Evolutionary conservation across 129 eudicot genomes (phyloP).

Genomic region (Flaveria trinervia): DNA sequence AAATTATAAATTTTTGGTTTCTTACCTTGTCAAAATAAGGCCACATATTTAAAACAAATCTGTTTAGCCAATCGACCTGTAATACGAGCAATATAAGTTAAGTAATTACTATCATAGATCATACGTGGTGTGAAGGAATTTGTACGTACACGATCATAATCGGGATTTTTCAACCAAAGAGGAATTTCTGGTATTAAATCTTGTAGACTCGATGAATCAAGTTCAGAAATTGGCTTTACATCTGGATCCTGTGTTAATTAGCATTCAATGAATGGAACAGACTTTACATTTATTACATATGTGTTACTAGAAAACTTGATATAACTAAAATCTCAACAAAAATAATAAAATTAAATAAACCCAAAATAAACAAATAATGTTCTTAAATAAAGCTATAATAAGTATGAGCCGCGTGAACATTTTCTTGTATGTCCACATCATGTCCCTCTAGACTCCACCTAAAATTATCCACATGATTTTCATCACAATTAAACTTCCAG

Average conservation of each 20-base stretch:
- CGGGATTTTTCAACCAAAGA: slow-evolving; percentile 84
- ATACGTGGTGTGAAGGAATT: slow-evolving; percentile 3
- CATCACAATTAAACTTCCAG: no score
- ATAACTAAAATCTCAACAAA: slow-evolving; percentile 14
- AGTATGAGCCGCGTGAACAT: slow-evolving; percentile 5
- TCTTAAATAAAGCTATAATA: slow-evolving; percentile 17
- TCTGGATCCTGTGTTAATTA: slow-evolving; percentile 53
- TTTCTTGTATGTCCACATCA: no score
- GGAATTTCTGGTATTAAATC: slow-evolving; percentile 82
- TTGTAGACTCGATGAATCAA: slow-evolving; percentile 47
- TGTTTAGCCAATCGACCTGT: slow-evolving; percentile 93
- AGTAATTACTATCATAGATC: neutral
- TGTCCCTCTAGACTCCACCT: no score
- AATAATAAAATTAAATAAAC: slow-evolving; percentile 5
- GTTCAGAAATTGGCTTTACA: slow-evolving; percentile 56
- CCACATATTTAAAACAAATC: slow-evolving; percentile 69
- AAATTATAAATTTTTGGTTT: neutral
- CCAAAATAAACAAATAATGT: slow-evolving; percentile 26
- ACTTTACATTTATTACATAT: neutral
- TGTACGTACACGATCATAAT: slow-evolving; percentile 77
- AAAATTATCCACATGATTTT: no score
- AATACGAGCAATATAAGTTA: neutral
- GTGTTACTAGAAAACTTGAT: neutral
- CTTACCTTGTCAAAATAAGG: slow-evolving; percentile 87
- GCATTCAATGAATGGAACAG: neutral